Evolutionary conservation across 179 eudicot species (phyloP).

Genomic region (Carnegiea gigantea): DNA sequence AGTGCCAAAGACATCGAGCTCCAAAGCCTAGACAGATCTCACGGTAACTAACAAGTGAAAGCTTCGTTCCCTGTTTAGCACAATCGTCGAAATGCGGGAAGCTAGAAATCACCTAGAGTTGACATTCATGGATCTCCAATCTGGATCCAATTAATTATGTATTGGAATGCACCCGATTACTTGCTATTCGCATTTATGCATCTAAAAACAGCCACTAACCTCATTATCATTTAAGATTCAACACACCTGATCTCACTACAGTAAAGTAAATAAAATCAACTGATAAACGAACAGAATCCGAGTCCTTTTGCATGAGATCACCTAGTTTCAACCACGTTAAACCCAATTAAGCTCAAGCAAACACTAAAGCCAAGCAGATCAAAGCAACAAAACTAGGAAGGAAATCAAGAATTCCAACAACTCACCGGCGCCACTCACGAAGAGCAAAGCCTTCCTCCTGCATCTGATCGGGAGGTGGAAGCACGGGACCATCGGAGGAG

Average conservation of each 20-base stretch:
- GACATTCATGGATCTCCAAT: background rate
- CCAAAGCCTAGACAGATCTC: background rate
- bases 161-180: background rate
- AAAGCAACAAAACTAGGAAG: background rate
- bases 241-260: background rate
- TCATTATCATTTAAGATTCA: background rate
- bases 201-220: background rate
- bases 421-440: constrained; percentile 93
- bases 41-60: background rate
- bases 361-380: background rate
- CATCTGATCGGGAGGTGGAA: constrained; percentile 79
- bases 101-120: background rate
- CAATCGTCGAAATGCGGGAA: background rate
- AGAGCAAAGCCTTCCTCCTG: constrained; percentile 73
- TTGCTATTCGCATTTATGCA: background rate
- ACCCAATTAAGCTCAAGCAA: background rate
- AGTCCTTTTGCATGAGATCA: constrained; percentile 11
- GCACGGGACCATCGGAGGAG: constrained; percentile 66
- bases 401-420: background rate
- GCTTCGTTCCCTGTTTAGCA: background rate
- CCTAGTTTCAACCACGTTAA: background rate
- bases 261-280: background rate
- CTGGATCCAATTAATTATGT: background rate
- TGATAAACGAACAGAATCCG: constrained; percentile 1
- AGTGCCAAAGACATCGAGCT: background rate